phyloP scores from a whole-genome alignment of 768 basidiomycete species.

The Boletus tylopilopsis region DNA sequence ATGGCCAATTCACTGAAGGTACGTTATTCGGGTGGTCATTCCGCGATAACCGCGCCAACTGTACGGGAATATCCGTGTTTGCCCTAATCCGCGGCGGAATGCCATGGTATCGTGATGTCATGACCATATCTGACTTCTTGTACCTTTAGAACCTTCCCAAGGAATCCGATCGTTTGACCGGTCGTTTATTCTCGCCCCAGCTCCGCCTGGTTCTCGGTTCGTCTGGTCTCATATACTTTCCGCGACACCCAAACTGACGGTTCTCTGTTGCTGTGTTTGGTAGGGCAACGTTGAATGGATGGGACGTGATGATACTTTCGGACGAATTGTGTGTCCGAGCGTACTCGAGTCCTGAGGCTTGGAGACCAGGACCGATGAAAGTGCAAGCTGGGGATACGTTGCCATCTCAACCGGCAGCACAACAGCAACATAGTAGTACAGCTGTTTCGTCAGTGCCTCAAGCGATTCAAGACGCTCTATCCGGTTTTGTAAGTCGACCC shows the following conservation, averaged over 20 bases:
- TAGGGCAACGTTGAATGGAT: conserved; percentile 78
- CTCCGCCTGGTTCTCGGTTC: conserved; percentile 78
- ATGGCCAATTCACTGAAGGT: conserved; percentile 93
- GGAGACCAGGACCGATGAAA: conserved; percentile 69
- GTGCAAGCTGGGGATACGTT: conserved; percentile 52
- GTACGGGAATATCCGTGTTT: conserved; percentile 15
- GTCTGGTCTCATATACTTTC: conserved; percentile 29
- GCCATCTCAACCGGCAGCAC: conserved; percentile 13
- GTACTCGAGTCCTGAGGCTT: conserved; percentile 82
- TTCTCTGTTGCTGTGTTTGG: conserved; percentile 11
- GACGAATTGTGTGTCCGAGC: conserved; percentile 81
- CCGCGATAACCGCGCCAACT: conserved; percentile 8
- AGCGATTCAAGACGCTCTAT: conserved; percentile 47
- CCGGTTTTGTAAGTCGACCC: conserved; percentile 50
- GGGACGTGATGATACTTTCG: conserved; percentile 88
- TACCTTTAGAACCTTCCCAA: conserved; percentile 54
- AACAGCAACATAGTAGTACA: conserved; percentile 20
- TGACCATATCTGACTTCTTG: conserved; percentile 10
- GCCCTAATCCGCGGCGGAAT: conserved; percentile 1
- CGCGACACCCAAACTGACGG: conserved; percentile 5
- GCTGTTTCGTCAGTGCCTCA: conserved; percentile 33
- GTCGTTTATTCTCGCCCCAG: conserved; percentile 81
- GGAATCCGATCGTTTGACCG: conserved; percentile 93
- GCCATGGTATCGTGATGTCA: conserved; percentile 11
- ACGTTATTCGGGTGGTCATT: conserved; percentile 27